These are phyloP conservation scores for Puccinia horiana DNA, from an alignment of 1,284 basidiomycete genomes.

Conservation along the genomic window DNA sequence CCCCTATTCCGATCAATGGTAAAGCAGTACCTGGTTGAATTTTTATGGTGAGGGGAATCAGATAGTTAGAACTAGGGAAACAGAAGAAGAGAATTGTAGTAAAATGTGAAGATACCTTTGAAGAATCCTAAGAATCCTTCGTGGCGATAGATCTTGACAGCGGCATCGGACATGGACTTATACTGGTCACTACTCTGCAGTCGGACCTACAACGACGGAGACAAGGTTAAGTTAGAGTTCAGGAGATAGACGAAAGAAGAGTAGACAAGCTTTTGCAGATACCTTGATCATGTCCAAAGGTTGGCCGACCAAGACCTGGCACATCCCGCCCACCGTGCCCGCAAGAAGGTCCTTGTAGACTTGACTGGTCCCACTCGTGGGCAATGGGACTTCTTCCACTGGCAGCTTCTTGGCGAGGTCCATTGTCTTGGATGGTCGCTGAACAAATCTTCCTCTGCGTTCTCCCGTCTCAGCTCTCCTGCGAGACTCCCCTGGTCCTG, in stretches of 20 bases:
- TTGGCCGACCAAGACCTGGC: constrained; percentile 89
- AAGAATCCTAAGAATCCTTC: constrained; percentile 94
- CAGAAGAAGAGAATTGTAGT: constrained; percentile 67
- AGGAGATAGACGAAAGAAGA: constrained; percentile 58
- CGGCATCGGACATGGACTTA: constrained; percentile 82
- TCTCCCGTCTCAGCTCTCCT: no score
- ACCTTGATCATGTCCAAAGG: constrained; percentile 95
- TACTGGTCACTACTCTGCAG: constrained; percentile 95
- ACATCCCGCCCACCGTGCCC: constrained; percentile 81
- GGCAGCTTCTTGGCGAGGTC: no score
- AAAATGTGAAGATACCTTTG: constrained; percentile 66
- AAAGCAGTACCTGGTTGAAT: constrained; percentile 83
- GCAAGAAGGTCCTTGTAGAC: constrained; percentile 73
- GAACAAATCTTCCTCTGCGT: no score
- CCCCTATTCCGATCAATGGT: constrained; percentile 87
- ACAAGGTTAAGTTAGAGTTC: background rate
- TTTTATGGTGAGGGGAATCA: no score
- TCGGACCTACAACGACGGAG: constrained; percentile 59
- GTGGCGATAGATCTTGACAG: constrained; percentile 78
- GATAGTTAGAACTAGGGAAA: no score
- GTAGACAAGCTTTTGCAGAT: constrained; percentile 53
- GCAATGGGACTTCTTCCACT: no score
- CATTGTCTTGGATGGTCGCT: no score
- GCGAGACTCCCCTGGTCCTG: no score
- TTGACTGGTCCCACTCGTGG: background rate